Evolutionary conservation across 192 early-diverging fungal species (phyloP), one percentile per base, ranked within the genome.

Genomic region (Polychytrium aggregatum): DNA sequence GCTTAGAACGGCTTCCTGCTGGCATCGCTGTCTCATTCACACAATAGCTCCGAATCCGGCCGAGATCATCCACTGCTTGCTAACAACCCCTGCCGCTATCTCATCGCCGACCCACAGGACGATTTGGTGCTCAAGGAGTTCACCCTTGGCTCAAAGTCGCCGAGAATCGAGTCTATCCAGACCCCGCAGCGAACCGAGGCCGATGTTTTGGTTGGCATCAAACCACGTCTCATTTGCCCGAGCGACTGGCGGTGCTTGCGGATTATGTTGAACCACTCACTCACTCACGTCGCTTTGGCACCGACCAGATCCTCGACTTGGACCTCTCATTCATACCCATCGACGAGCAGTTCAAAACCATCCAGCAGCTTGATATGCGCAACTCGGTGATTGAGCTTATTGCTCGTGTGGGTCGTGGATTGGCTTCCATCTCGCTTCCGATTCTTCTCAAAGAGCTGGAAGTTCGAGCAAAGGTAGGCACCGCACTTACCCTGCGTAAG

Each of bases 321-420:
- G 85, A 84, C 48, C 65, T 88, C 13, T 76, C 80, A 37, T 92
- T 92, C 59, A 78, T 74, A 35, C 90, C 90, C 13, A 83, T 87
- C 47, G 90, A 92, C 59, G 68, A 79, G 44, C 64, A 83, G n/a
- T n/a, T n/a, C n/a, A n/a, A n/a, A n/a, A n/a, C n/a, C n/a, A n/a
- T n/a, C n/a, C n/a, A n/a, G n/a, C n/a, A n/a, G 13, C 46, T 50
- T 43, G 80, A 86, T 26, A 34, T 71, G 5, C 28, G 62, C 16
- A 88, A 92, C 64, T 86, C 88, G 41, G 86, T 87, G 67, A 81
- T 98, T 18, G 83, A 85, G 34, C 63, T 98, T 33, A 82, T 81
- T 0, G 78, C 92, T 49, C 79, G 85, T 25, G 70, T 92, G 20
- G 93, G 89, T 45, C 87, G 84, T 53, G 92, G 92, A 21, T 67